Base-by-base conservation (phyloP, 306 rosid genomes). In the Vigna nakashimae region DNA sequence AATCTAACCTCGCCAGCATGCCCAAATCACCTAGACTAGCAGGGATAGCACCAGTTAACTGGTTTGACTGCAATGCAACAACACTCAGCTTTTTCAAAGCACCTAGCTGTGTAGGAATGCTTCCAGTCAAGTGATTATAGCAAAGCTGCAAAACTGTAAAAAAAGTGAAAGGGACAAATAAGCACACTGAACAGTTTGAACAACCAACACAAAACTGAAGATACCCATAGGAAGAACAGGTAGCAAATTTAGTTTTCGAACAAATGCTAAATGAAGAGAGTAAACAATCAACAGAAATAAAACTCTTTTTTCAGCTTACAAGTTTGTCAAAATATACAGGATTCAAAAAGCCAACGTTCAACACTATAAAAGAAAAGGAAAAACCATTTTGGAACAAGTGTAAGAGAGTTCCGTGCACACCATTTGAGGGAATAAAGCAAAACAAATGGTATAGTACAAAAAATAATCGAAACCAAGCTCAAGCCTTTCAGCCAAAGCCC, bases 111-210 rank as follows among this genome's bases (percentile, higher is more conserved):
- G 90, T 87, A 11, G 93, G 96, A 72, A 91, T 77, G 87, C 90
- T 91, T 81, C 96, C 93, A 22, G 89, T 84, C 52, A 91, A 78
- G 56, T 82, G 87, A 76, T 91, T 91, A 67, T 87, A 89, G 75
- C 96, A 87, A 42, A 91, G 93, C 86, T 91, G 96, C 90, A 91
- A 89, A 77, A 91, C 93, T 91, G 77, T 66, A 60, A 45, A 76
- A 36, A 78, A 85, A 79, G 79, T 46, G 56, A 79, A 76, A 66
- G 71, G 30, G 43, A 48, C 58, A 63, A 51, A 60, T 69, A 20
- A 86, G 87, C 79, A 62, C 13, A 69, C 40, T 16, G 26, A 32
- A 32, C 9, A 53, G 46, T 32, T 26, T 50, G 38, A 71, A 73
- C 9, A 57, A 59, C 30, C 67, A 43, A 81, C n/a, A 42, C 43